A percentile compares a stretch with the other conserved stretches of the same genome.
phyloP scores from a whole-genome alignment of 23 red algal species.

The Gracilaria domingensis region DNA sequence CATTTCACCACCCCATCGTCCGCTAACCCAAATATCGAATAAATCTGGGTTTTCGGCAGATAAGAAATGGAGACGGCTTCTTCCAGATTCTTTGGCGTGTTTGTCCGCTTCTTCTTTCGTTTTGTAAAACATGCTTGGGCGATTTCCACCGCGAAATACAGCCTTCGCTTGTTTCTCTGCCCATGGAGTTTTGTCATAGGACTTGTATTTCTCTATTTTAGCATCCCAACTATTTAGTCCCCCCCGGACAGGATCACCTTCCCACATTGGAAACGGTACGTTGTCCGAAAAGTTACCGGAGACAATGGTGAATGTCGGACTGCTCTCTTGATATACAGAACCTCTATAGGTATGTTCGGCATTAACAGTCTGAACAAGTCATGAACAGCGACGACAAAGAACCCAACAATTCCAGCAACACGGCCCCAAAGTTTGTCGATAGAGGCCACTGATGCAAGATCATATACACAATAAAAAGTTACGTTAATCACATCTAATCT shows the following conservation, averaged over 20 bases:
- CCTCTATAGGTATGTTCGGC: constrained; percentile 76
- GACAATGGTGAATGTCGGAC: constrained; percentile 92
- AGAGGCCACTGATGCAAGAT: too few relatives aligned
- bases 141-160: constrained; percentile 92
- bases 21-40: constrained; percentile 84
- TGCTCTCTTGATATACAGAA: constrained; percentile 71
- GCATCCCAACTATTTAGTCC: constrained; percentile 89
- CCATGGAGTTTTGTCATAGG: constrained; percentile 76
- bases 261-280: constrained; percentile 98
- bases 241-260: constrained; percentile 67
- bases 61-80: constrained; percentile 61
- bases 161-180: constrained; percentile 68
- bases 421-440: too few relatives aligned
- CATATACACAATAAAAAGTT: neutral
- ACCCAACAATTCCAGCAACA: too few relatives aligned
- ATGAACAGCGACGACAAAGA: constrained; percentile 93
- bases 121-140: constrained; percentile 79
- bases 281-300: constrained; percentile 95
- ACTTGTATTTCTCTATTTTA: constrained; percentile 74
- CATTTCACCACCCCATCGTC: constrained; percentile 60
- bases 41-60: constrained; percentile 44
- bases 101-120: constrained; percentile 74
- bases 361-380: constrained; percentile 97
- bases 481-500: too few relatives aligned
- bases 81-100: constrained; percentile 75